Percentiles rank a stretch among this genome's conserved stretches.
phyloP scores from a whole-genome alignment of 1,284 basidiomycete genomes.

The Moesziomyces aphidis region DNA sequence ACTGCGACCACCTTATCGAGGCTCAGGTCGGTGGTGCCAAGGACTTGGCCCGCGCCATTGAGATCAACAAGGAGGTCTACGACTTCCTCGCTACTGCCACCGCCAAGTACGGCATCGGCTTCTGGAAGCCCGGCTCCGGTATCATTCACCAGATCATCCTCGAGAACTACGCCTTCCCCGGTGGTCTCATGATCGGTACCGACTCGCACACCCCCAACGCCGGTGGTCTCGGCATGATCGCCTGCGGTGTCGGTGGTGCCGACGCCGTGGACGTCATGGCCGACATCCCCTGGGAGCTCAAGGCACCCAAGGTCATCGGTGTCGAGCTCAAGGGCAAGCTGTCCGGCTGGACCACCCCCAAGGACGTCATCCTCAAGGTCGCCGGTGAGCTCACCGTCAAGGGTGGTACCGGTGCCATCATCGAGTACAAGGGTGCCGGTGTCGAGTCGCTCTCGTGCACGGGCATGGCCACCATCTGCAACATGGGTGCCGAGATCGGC shows the following conservation, averaged over 20 bases:
- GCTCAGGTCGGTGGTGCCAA: slow-evolving; percentile 92
- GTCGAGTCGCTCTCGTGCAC: slow-evolving; percentile 96
- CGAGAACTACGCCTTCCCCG: slow-evolving; percentile 99
- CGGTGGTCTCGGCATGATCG: slow-evolving; percentile 98
- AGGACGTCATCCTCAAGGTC: slow-evolving; percentile 71
- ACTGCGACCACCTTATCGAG: slow-evolving; percentile 99
- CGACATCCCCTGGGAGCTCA: slow-evolving; percentile 96
- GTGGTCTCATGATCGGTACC: slow-evolving; percentile 99
- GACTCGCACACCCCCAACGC: slow-evolving; percentile 99
- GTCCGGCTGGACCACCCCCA: slow-evolving; percentile 95
- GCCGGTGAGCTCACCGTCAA: slow-evolving; percentile 68
- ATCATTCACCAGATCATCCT: slow-evolving; percentile 78
- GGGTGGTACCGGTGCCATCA: slow-evolving; percentile 68
- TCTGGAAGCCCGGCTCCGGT: slow-evolving; percentile 99
- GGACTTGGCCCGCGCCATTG: slow-evolving; percentile 91
- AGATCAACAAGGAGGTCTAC: slow-evolving; percentile 99
- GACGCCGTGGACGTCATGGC: slow-evolving; percentile 99
- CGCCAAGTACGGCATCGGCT: slow-evolving; percentile 98
- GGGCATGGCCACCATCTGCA: slow-evolving; percentile 99
- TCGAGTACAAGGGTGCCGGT: slow-evolving; percentile 73
- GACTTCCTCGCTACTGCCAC: slow-evolving; percentile 98
- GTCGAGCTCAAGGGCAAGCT: slow-evolving; percentile 97
- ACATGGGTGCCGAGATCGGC: slow-evolving; percentile 99
- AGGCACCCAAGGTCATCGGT: slow-evolving; percentile 98
- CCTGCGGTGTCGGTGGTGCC: slow-evolving; percentile 98